Percentiles rank a stretch among this genome's conserved stretches.
Conservation (phyloP, 2,329 filamentous ascomycete genomes). For the Davidsoniella virescens region DNA sequence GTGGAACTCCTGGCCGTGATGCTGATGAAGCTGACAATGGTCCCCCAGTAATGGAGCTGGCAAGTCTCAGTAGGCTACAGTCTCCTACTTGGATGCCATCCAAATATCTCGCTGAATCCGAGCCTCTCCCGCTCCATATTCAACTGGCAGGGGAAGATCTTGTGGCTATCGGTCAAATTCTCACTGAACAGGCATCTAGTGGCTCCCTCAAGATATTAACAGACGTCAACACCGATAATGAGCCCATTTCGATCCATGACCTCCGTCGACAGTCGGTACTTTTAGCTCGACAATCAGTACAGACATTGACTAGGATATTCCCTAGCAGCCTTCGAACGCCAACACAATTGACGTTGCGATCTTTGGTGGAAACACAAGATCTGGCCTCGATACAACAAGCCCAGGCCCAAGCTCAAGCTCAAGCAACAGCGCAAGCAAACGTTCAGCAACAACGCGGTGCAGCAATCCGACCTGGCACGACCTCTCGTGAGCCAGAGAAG, state of each 20-base stretch:
- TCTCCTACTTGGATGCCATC: slow-evolving; percentile 33
- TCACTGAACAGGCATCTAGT: slow-evolving; percentile 53
- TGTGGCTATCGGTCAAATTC: slow-evolving; percentile 50
- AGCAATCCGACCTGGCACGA: not conserved
- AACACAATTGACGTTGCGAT: slow-evolving; percentile 26
- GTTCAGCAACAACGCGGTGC: slow-evolving; percentile 4
- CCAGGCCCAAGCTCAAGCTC: slow-evolving; percentile 23
- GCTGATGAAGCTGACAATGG: slow-evolving; percentile 30
- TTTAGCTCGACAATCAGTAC: slow-evolving; percentile 31
- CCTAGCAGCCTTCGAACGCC: slow-evolving; percentile 27
- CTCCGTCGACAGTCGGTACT: slow-evolving; percentile 22
- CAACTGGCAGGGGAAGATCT: slow-evolving; percentile 40
- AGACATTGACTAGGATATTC: slow-evolving; percentile 29
- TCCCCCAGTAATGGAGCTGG: slow-evolving; percentile 28
- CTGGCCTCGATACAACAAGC: slow-evolving; percentile 32
- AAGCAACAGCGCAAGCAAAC: slow-evolving; percentile 15
- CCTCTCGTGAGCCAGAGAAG: slow-evolving; percentile 27
- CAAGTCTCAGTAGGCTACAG: slow-evolving; percentile 31
- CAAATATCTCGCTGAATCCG: slow-evolving; percentile 42
- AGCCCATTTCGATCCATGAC: not conserved
- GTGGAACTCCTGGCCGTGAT: slow-evolving; percentile 35
- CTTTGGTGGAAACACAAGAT: slow-evolving; percentile 41
- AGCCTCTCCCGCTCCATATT: slow-evolving; percentile 32
- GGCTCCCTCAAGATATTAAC: slow-evolving; percentile 27
- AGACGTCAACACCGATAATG: slow-evolving; percentile 9